Evolutionary conservation across 2,329 filamentous ascomycete genomes (phyloP).

Genomic region (Colletotrichum melonis): DNA sequence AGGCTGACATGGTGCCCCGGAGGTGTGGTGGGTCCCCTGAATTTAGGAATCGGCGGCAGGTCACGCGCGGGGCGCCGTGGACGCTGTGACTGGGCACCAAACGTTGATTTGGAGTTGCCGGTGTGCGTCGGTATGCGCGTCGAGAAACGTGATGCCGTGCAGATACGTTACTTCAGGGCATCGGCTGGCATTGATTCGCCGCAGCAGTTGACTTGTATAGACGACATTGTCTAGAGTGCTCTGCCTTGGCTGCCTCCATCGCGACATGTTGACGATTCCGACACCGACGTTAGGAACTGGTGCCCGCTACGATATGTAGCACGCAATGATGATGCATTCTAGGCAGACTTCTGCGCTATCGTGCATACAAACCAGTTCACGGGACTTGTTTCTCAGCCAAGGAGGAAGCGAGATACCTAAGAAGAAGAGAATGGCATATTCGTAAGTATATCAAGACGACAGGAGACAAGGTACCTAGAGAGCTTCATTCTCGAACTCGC

Average conservation of each 20-base stretch:
- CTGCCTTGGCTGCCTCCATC: not conserved
- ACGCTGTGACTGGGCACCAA: constrained; percentile 2
- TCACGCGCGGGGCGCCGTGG: constrained; percentile 19
- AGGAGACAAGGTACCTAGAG: too few species aligned
- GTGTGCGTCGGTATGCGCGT: constrained; percentile 34
- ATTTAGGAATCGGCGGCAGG: constrained; percentile 32
- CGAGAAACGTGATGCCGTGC: constrained; percentile 12
- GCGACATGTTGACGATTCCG: not conserved
- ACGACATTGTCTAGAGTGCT: not conserved
- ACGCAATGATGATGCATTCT: not conserved
- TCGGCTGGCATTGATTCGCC: not conserved
- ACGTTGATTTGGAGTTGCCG: not conserved
- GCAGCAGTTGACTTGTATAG: not conserved
- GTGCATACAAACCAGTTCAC: not conserved
- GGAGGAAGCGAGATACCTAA: not conserved
- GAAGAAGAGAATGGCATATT: too few species aligned
- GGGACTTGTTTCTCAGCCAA: not conserved
- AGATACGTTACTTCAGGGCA: not conserved
- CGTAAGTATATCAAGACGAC: too few species aligned
- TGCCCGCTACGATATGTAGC: not conserved
- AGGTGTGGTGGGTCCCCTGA: constrained; percentile 21
- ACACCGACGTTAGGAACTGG: not conserved
- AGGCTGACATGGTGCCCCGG: constrained; percentile 19
- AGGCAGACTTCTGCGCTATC: not conserved
- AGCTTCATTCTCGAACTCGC: too few species aligned